Evolutionary conservation across 2,329 filamentous ascomycete genomes (phyloP).

Genomic region (Huntiella decipiens): DNA sequence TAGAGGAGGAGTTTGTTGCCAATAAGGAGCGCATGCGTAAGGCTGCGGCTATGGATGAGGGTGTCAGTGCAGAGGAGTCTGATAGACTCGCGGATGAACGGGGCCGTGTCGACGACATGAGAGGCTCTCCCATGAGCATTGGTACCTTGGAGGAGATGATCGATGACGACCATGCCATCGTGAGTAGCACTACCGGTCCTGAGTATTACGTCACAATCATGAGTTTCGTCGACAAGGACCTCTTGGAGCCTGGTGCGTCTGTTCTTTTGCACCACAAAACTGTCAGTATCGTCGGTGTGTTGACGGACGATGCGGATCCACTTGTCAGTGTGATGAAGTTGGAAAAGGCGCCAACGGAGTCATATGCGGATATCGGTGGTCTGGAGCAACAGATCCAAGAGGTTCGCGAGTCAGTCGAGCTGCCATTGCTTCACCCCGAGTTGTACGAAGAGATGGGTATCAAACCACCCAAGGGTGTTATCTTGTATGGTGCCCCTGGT

Average conservation of each 20-base stretch:
- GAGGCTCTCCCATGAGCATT: slow-evolving; percentile 95
- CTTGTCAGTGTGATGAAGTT: slow-evolving; percentile 98
- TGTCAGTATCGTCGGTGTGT: slow-evolving; percentile 88
- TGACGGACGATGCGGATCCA: slow-evolving; percentile 91
- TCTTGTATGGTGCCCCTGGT: slow-evolving; percentile 90
- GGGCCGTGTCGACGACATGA: slow-evolving; percentile 91
- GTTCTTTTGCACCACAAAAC: slow-evolving; percentile 95
- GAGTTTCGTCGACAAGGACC: slow-evolving; percentile 98
- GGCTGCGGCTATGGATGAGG: slow-evolving; percentile 64
- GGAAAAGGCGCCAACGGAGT: slow-evolving; percentile 95
- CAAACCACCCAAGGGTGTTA: slow-evolving; percentile 98
- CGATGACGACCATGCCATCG: slow-evolving; percentile 96
- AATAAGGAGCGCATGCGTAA: slow-evolving; percentile 94
- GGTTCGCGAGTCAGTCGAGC: slow-evolving; percentile 88
- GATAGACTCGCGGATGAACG: slow-evolving; percentile 91
- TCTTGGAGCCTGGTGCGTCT: slow-evolving; percentile 87
- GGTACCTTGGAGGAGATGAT: slow-evolving; percentile 97
- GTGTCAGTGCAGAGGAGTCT: slow-evolving; percentile 39
- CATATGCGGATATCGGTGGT: slow-evolving; percentile 95
- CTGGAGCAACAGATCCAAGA: slow-evolving; percentile 92
- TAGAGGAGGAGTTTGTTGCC: slow-evolving; percentile 97
- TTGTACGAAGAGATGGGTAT: slow-evolving; percentile 99
- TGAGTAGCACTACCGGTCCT: slow-evolving; percentile 88
- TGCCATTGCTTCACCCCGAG: slow-evolving; percentile 87
- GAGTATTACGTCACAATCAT: slow-evolving; percentile 99